phyloP scores from a whole-genome alignment of 2,329 filamentous ascomycete genomes.

The Diplocarpon mali region DNA sequence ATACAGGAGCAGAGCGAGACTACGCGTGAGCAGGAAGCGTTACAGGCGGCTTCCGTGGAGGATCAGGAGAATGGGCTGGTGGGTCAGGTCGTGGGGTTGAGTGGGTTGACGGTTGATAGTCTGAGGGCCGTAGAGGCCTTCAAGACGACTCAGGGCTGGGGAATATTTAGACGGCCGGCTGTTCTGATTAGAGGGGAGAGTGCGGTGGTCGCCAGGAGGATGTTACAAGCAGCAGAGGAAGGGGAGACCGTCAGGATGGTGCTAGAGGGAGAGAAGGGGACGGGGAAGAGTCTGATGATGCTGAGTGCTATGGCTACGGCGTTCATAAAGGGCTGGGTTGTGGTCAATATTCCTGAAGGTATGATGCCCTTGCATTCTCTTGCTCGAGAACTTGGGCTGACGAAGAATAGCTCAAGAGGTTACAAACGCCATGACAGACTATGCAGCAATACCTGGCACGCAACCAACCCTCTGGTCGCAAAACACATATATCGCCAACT shows the following conservation, averaged over 20 bases:
- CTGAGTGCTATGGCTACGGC: constrained; percentile 76
- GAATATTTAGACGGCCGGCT: constrained; percentile 71
- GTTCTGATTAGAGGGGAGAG: constrained; percentile 70
- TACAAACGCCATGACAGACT: constrained; percentile 69
- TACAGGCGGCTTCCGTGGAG: background rate
- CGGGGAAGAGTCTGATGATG: constrained; percentile 80
- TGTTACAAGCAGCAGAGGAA: constrained; percentile 43
- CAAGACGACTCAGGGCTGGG: constrained; percentile 82
- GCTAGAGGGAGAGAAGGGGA: constrained; percentile 59
- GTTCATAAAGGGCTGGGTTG: constrained; percentile 75
- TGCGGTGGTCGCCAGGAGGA: constrained; percentile 53
- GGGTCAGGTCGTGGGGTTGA: constrained; percentile 60
- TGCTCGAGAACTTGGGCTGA: constrained; percentile 1
- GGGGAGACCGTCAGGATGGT: constrained; percentile 53
- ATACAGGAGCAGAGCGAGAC: constrained; percentile 49
- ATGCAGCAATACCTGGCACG: constrained; percentile 54
- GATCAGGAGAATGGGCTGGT: constrained; percentile 26
- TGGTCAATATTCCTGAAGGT: constrained; percentile 87
- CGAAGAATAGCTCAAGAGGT: constrained; percentile 59
- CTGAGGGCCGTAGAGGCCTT: constrained; percentile 81
- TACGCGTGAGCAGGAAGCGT: constrained; percentile 15
- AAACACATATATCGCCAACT: constrained; percentile 61
- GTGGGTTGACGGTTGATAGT: constrained; percentile 61
- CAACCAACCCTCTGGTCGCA: constrained; percentile 59
- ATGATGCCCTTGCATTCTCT: constrained; percentile 24